These are phyloP conservation scores for Cyclotella kingstonii DNA, from an alignment of 108 stramenopile species.

Conservation along the genomic window DNA sequence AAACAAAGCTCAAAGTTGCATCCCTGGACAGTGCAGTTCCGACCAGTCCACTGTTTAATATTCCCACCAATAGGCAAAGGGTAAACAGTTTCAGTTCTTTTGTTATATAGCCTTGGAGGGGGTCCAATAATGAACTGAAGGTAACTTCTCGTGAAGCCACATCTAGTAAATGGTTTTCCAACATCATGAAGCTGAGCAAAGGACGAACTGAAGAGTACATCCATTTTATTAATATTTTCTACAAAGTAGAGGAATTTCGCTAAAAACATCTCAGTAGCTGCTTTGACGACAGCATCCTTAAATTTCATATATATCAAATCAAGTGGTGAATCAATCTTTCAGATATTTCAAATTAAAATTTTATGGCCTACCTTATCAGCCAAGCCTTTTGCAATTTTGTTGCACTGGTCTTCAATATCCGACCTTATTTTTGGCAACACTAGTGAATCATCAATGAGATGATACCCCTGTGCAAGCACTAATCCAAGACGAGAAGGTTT, in stretches of 20 bases:
- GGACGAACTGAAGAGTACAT: constrained; percentile 82
- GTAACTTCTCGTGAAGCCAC: constrained; percentile 62
- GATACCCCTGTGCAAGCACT: constrained; percentile 87
- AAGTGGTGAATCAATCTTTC: background rate
- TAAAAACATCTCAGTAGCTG: constrained; percentile 68
- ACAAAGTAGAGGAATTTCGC: constrained; percentile 77
- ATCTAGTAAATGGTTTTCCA: constrained; percentile 86
- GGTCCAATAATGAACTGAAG: constrained; percentile 52
- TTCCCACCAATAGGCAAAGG: constrained; percentile 77
- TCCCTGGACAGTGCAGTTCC: constrained; percentile 57
- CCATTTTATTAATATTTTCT: constrained; percentile 60
- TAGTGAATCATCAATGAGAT: constrained; percentile 82
- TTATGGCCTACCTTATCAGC: constrained; percentile 32
- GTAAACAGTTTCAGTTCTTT: constrained; percentile 81
- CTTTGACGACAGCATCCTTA: constrained; percentile 56
- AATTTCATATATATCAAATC: background rate
- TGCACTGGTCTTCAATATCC: constrained; percentile 88
- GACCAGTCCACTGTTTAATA: constrained; percentile 83
- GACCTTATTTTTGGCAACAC: constrained; percentile 86
- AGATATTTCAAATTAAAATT: background rate
- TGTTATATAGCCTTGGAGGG: constrained; percentile 67
- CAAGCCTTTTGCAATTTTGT: constrained; percentile 82
- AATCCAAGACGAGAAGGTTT: constrained; percentile 85
- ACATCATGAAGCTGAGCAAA: constrained; percentile 89
- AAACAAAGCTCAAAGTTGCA: constrained; percentile 86